Conservation (phyloP, 352 stramenopile genomes). For the Globisporangium lucens region DNA sequence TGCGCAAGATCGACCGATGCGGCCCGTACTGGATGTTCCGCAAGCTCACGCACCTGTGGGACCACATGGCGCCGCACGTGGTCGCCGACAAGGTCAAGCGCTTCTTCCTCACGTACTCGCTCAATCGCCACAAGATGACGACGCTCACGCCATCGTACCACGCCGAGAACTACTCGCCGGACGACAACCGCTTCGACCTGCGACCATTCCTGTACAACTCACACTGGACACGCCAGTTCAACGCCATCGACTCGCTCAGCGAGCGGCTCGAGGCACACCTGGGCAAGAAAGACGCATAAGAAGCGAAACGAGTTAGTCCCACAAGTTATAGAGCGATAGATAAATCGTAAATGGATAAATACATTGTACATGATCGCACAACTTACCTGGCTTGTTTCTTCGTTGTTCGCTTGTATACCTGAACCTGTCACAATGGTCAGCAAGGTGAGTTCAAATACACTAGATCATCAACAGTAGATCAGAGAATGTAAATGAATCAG, state of each 20-base stretch:
- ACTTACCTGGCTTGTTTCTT: background rate
- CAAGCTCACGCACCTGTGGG: conserved; percentile 88
- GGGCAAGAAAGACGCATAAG: conserved; percentile 49
- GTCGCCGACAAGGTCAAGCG: conserved; percentile 91
- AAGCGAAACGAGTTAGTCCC: background rate
- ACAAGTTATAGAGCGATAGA: conserved; percentile 2
- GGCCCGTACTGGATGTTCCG: conserved; percentile 94
- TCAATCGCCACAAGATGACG: conserved; percentile 99
- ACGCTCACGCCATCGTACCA: conserved; percentile 98
- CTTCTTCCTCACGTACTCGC: conserved; percentile 98
- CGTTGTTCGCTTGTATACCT: background rate
- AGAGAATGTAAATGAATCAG: background rate
- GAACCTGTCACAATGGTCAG: background rate
- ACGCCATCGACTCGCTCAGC: conserved; percentile 90
- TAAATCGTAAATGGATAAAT: background rate
- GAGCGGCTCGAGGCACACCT: conserved; percentile 47
- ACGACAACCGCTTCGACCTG: conserved; percentile 99
- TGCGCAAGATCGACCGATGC: conserved; percentile 95
- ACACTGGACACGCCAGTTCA: conserved; percentile 94
- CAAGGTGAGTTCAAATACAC: background rate
- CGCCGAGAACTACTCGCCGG: conserved; percentile 97
- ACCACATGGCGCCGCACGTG: conserved; percentile 67
- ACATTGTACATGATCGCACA: background rate
- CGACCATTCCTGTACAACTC: conserved; percentile 97
- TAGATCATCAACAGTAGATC: background rate